Evolutionary conservation across 306 rosid genomes (phyloP).

Genomic region (Cicer bijugum): DNA sequence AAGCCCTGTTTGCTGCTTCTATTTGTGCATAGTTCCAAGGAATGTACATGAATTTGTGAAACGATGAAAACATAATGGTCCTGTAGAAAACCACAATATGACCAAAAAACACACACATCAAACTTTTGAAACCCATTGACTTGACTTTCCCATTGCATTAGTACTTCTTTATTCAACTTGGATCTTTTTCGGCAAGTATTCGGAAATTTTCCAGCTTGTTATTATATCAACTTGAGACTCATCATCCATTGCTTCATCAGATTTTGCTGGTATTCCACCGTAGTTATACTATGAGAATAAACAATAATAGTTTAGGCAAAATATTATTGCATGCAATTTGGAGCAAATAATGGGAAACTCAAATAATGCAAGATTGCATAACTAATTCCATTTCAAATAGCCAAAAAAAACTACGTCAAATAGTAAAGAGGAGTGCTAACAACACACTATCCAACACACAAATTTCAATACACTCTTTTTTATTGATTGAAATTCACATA

Average conservation of each 20-base stretch:
- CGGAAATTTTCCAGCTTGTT: slow-evolving; percentile 90
- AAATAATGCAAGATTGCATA: slow-evolving; percentile 35
- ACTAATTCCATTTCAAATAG: slow-evolving; percentile 10
- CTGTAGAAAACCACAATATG: slow-evolving; percentile 58
- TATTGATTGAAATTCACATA: too few relatives aligned
- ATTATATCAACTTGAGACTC: slow-evolving; percentile 78
- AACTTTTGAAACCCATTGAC: slow-evolving; percentile 36
- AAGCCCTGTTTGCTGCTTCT: slow-evolving; percentile 64
- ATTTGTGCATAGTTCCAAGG: slow-evolving; percentile 84
- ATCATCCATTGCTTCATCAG: slow-evolving; percentile 58
- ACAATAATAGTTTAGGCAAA: slow-evolving; percentile 39
- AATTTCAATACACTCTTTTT: too few relatives aligned
- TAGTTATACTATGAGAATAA: slow-evolving; percentile 69
- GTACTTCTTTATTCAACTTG: slow-evolving; percentile 52
- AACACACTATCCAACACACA: too few relatives aligned
- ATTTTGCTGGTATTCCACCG: slow-evolving; percentile 86
- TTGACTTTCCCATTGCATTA: slow-evolving; percentile 34
- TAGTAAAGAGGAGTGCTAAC: too few relatives aligned
- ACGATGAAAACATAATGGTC: slow-evolving; percentile 81
- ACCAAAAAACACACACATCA: slow-evolving; percentile 31
- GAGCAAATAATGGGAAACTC: slow-evolving; percentile 30
- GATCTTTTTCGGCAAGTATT: slow-evolving; percentile 75
- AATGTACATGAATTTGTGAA: slow-evolving; percentile 79
- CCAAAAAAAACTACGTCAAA: slow-evolving; percentile 25
- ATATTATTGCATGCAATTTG: slow-evolving; percentile 30